Evolutionary conservation across 2,329 filamentous ascomycete species (phyloP), one percentile per base, ranked within the genome.

Genomic region (Sporothrix humicola): DNA sequence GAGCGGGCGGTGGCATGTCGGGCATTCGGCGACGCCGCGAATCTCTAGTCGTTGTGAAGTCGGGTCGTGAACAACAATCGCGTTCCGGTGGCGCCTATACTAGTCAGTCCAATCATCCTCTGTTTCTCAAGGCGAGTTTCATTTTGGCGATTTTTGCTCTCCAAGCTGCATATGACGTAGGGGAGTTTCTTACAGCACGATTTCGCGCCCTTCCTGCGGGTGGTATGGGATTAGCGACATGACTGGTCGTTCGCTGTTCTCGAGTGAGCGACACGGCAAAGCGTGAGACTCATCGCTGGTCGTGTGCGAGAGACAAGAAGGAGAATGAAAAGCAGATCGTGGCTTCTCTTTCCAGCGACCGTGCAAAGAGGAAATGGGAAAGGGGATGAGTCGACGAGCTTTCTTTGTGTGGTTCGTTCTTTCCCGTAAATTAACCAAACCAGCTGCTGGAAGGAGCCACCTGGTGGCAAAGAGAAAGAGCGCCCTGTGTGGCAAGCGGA

Each of bases 41-140:
- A 98, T 92, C 77, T 94, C 93, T 76, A 99, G 89, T 78, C 95
- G 93, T 76, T 91, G 92, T 7, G 95, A 97, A 44, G 90, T 87
- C 65, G 91, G 92, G 83, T 99, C 95, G 79, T 93, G 95, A 52
- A 98, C 91, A 61, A 99, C 96, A 73, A 99, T 91, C 26, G 95
- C 92, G 83, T 97, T 94, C 79, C 93, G 92, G 81, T 98, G 94
- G 75, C 95, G 96, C 71, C 96, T 98, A 79, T 9, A 20, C 20
- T 8, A 13, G 59, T 68, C 52, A 72, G 61, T 26, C 26, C 58
- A n/a, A 23, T 23, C 6, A 20, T 26, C 17, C 46, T 46, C 31
- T 58, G 56, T 42, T 26, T 7, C 31, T 37, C 31, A 7, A 37
- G 31, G 31, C 4, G 31, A 37, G 31, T 9, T 69, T 23, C 10